Evolutionary conservation across 2,329 filamentous ascomycete species (phyloP).

Genomic region (Metarhizium humberi): DNA sequence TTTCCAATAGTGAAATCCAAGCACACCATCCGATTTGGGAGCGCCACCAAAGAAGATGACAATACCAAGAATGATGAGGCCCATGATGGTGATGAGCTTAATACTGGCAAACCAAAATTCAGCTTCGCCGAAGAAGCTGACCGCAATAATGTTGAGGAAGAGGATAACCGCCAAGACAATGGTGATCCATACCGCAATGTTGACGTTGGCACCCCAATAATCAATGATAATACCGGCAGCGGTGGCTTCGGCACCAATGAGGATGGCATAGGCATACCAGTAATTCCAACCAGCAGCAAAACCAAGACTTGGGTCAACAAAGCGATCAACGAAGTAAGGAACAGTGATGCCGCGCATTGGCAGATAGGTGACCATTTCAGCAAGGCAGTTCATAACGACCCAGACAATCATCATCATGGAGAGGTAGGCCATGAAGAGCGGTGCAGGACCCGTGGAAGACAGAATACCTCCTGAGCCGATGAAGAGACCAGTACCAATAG

Average conservation of each 20-base stretch:
- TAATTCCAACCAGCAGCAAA: conserved; percentile 53
- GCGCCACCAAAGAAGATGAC: conserved; percentile 48
- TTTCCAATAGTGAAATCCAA: conserved; percentile 31
- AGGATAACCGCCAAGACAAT: conserved; percentile 46
- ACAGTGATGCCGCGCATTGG: conserved; percentile 48
- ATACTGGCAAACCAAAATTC: conserved; percentile 54
- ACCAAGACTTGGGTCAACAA: conserved; percentile 44
- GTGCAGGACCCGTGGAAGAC: conserved; percentile 49
- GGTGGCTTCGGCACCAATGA: conserved; percentile 48
- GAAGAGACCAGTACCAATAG: conserved; percentile 56
- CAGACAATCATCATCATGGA: conserved; percentile 45
- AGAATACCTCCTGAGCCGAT: conserved; percentile 51
- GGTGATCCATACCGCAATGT: conserved; percentile 49
- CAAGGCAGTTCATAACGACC: conserved; percentile 44
- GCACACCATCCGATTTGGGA: conserved; percentile 37
- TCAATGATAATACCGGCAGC: conserved; percentile 49
- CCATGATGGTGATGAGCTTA: conserved; percentile 50
- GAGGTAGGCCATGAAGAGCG: conserved; percentile 60
- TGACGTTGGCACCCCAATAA: conserved; percentile 47
- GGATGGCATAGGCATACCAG: conserved; percentile 52
- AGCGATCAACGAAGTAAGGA: conserved; percentile 46
- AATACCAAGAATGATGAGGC: conserved; percentile 45
- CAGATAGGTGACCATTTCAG: conserved; percentile 45
- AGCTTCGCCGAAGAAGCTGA: conserved; percentile 49
- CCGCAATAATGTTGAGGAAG: conserved; percentile 46